Conservation (phyloP, 2,329 filamentous ascomycete genomes). For the Fusarium pseudograminearum region DNA sequence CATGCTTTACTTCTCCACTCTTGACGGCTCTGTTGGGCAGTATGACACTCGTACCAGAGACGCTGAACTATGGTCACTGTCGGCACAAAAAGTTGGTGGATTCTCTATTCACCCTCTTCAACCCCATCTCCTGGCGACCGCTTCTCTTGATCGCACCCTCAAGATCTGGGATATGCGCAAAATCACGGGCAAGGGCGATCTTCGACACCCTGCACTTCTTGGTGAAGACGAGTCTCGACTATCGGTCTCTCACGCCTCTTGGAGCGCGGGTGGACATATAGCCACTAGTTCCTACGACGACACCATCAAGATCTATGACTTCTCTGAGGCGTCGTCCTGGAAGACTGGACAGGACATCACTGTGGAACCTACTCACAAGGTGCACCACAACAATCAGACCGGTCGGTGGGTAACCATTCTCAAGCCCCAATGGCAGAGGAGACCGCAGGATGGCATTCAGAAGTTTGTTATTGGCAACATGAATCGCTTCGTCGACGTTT, state of each 20-base stretch:
- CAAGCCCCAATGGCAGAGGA: constrained; percentile 88
- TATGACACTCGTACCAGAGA: constrained; percentile 77
- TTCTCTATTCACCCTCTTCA: constrained; percentile 86
- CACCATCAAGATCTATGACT: constrained; percentile 91
- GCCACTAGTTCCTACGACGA: constrained; percentile 96
- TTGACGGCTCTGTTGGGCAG: constrained; percentile 83
- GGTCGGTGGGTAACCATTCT: constrained; percentile 89
- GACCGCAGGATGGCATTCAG: constrained; percentile 81
- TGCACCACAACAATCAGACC: constrained; percentile 95
- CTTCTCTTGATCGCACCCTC: constrained; percentile 87
- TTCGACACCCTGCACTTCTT: constrained; percentile 74
- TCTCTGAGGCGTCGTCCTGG: constrained; percentile 72
- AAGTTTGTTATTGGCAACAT: constrained; percentile 96
- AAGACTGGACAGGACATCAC: constrained; percentile 68
- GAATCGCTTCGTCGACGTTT: constrained; percentile 97
- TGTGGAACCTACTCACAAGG: constrained; percentile 75
- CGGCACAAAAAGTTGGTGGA: constrained; percentile 95
- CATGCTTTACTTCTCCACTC: constrained; percentile 85
- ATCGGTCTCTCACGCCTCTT: constrained; percentile 92
- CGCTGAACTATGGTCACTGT: constrained; percentile 78
- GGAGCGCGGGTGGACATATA: constrained; percentile 85
- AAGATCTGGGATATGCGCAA: constrained; percentile 94
- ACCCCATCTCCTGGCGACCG: constrained; percentile 87
- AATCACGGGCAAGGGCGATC: constrained; percentile 72
- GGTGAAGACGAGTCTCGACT: constrained; percentile 86